Evolutionary conservation across 2,329 filamentous ascomycete species (phyloP), one percentile per base, ranked within the genome.

Genomic region (Colletotrichum gloeosporioides): DNA sequence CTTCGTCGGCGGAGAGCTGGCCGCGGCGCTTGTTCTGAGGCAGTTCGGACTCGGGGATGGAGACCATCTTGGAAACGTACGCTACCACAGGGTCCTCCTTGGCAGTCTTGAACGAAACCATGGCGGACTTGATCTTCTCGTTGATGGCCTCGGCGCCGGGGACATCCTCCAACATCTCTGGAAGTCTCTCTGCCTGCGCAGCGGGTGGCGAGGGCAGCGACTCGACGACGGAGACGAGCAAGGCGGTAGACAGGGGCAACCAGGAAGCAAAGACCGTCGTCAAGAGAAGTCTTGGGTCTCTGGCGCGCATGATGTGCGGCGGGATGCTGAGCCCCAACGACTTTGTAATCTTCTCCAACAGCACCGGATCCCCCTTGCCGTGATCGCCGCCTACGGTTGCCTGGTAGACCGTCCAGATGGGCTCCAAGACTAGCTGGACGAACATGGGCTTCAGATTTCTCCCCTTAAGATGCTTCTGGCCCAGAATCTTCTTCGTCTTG

Each of bases 61-160:
- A 97, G 2, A 99, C 95, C 96, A 99, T 98, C 84, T 99, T 99
- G 86, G 96, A 99, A 77, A 99, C 95, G 79, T 98, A 99, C 10
- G 95, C 96, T 3, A 99, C 95, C 0, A 98, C 92, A 0, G 96
- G 96, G 73, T 94, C 94, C 1, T 92, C 89, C 53, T 91, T 89
- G 0, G 89, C 89, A 5, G 91, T 91, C 81, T 94, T 95, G 82
- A 98, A 98, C 1, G 92, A 89, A 3, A 94, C 86, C 93, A 99
- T 96, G 7, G 96, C 95, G n/a, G 94, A 89, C 79, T 92, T 93
- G 70, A 99, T 87, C 8, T 88, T 86, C 3, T 90, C 86, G 69
- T 95, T 92, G 62, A 99, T 92, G 79, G 92, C 89, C 4, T 92
- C 90, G 4, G 93, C 89, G 1, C 95, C 96, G 2, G 97, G 96